Base-by-base conservation (phyloP, 148 eudicot genomes). In the Agrostemma githago region DNA sequence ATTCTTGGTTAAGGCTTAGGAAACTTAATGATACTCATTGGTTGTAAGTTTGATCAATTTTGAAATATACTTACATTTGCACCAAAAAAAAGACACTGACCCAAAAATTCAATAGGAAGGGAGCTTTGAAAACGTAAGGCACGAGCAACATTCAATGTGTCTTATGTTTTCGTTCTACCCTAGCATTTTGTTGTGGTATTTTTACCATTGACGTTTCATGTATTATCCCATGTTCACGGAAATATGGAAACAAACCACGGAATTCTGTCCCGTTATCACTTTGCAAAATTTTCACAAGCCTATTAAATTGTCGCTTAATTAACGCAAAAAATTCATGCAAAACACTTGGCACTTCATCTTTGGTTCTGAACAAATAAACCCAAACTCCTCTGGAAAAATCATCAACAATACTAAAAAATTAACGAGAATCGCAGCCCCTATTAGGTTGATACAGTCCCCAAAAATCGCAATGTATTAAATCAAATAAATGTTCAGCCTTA, bases 361-460 rank as follows among this genome's bases (percentile, higher is more conserved):
- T 71, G 6, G 15, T n/a, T 3, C 10, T 37, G 51, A 77, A 5
- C 12, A 77, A 38, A 51, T 10, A 71, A 1, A 71, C 75, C 74
- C 54, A 77, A 2, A 71, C 39, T 2, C 39, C 2, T 3, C 70
- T 19, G 7, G 71, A 77, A 51, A 8, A 63, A 40, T 71, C 74
- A 43, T 73, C 76, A 8, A 73, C 57, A 41, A 44, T 62, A 0
- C 53, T 41, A 0, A 73, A 11, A 58, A 73, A 73, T 19, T 42
- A 73, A 20, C 56, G 72, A 1, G 40, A 4, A 10, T 41, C 72
- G 51, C 41, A n/a, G 51, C 39, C 5, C 8, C 56, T 5, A 48
- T 51, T 4, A 4, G 2, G 34, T 3, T 2, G 4, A 48, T 69
- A 69, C 8, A 59, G 57, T 1, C 72, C 59, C 41, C 59, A 69